Evolutionary conservation across 2,329 filamentous ascomycete species (phyloP), one percentile per base, ranked within the genome.

Genomic region (Cercospora beticola): DNA sequence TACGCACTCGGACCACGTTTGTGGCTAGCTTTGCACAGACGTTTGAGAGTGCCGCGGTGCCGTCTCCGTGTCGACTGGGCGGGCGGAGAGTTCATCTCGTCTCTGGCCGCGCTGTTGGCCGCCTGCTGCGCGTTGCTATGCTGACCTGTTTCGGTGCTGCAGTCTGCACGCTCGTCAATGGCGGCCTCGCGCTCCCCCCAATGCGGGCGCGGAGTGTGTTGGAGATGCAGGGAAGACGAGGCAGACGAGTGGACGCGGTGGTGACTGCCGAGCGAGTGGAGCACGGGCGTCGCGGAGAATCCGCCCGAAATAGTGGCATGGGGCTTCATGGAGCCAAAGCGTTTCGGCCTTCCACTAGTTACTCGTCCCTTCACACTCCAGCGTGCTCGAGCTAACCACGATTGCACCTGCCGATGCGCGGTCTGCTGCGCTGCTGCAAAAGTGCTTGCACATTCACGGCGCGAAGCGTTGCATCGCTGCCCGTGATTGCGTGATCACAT

Each of bases 231-330:
- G 36, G 18, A 4, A 7, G 21, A 52, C 18, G 21, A 10, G 9
- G 18, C 3, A 12, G 36, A 43, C 36, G 36, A 43, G 36, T 43
- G 36, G 14, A 52, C 46, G 18, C 18, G 46, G 46, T 23, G 46
- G 10, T 23, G 23, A 61, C 21, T 61, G 58, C 58, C 58, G 58
- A 61, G 58, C 57, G 23, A 9, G 58, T 14, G 58, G 58, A 61
- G 58, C 58, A 46, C 40, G 18, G 33, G 31, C 58, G 23, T 56
- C 23, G 49, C 49, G 49, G 49, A 54, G 21, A 54, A 26, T 54
- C 18, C 49, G 49, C 18, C 21, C 49, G 49, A 28, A 16, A 54
- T 54, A 26, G 49, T 14, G 23, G 46, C 36, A 43, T 43, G 36
- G 36, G 16, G 16, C 36, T 43, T 43, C 36, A n/a, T 43, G 36